Base-by-base conservation (phyloP, 1,139 yeast genomes). In the Yamadazyma pseudoaaseri region DNA sequence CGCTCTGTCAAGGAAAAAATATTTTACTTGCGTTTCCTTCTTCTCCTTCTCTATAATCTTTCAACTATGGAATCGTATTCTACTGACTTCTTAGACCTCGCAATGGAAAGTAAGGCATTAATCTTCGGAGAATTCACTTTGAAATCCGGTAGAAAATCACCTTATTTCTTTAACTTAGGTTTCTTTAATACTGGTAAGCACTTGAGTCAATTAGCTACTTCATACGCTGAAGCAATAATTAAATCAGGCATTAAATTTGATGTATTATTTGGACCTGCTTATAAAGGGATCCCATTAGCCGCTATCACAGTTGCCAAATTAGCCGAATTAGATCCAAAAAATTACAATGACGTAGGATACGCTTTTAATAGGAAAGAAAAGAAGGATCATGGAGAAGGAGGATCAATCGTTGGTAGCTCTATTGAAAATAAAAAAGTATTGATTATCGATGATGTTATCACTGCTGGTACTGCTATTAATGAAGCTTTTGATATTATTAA, bases 361-460 rank as follows among this genome's bases (percentile, higher is more conserved):
- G 71, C 92, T 15, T 84, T 83, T 66, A 84, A 84, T 65, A 77
- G 94, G 65, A 84, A 85, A 66, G 98, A 92, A 62, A 86, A 85
- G 73, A 92, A 92, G 65, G 97, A 90, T 53, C 98, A 92, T 58
- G 98, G 98, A 35, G 98, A 92, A 67, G 98, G 98, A 43, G 98
- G 98, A 12, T 76, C 77, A 39, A 86, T 92, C 52, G 98, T 92
- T 26, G 98, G 98, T 21, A 79, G 86, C 29, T 62, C 77, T 3
- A 73, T 92, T 49, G 72, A 73, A 41, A 85, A 76, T 36, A 84
- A 89, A 60, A 73, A 72, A 42, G 77, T 89, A 21, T 69, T 92
- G 52, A 84, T 92, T 51, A 87, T 92, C 45, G 98, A 92, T 60
- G 98, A 92, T 53, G 97, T 92, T 32, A 90, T 92, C 80, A 92